phyloP scores from a whole-genome alignment of 495 filamentous ascomycete genomes.

The Hypoxylon rickii region DNA sequence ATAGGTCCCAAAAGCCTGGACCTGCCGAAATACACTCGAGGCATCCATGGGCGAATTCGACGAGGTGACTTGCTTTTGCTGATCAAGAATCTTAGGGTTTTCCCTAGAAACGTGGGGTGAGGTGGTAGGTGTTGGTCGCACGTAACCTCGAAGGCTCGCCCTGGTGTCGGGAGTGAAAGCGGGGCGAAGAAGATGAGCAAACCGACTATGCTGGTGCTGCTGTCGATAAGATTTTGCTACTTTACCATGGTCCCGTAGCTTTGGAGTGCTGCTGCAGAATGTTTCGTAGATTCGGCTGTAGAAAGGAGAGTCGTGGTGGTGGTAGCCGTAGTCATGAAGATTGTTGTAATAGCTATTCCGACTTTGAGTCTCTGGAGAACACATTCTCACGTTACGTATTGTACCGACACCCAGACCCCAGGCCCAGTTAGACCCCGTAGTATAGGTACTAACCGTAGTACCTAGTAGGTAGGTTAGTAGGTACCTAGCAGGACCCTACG shows the following conservation, averaged over 20 bases:
- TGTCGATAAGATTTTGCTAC: constrained; percentile 12
- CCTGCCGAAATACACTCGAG: constrained; percentile 53
- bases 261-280: constrained; percentile 22
- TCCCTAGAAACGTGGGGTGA: constrained; percentile 25
- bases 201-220: constrained; percentile 13
- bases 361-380: constrained; percentile 23
- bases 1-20: constrained; percentile 49
- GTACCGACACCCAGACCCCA: neutral
- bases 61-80: constrained; percentile 4
- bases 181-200: constrained; percentile 20
- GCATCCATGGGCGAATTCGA: constrained; percentile 49
- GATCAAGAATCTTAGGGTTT: constrained; percentile 9
- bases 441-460: neutral
- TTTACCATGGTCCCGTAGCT: constrained; percentile 26
- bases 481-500: no score
- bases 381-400: constrained; percentile 36
- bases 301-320: constrained; percentile 30
- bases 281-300: constrained; percentile 31
- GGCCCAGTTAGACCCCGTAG: neutral
- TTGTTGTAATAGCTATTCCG: no score
- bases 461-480: neutral
- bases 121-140: constrained; percentile 24
- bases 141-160: constrained; percentile 18
- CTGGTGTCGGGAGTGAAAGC: constrained; percentile 29
- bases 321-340: constrained; percentile 21